phyloP scores from a whole-genome alignment of 2,329 filamentous ascomycete species.

The Lecanicillium sp. region DNA sequence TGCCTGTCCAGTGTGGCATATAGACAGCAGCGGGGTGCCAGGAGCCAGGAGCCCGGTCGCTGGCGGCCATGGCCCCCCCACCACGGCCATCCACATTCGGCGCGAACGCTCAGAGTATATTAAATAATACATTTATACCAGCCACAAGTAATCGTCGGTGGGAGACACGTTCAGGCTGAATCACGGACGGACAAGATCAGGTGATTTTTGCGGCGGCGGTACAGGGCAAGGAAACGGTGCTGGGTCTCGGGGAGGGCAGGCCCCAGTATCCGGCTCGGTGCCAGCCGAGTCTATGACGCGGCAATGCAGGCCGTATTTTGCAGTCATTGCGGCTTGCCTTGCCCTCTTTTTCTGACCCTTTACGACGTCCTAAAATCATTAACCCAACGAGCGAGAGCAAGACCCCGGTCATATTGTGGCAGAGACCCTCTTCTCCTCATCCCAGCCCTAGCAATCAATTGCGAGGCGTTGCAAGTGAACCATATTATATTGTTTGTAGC shows the following conservation, averaged over 20 bases:
- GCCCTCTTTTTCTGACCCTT: neutral
- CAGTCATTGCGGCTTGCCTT: neutral
- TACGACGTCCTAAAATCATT: too few relatives aligned
- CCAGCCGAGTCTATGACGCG: slow-evolving; percentile 7
- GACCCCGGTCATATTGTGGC: neutral
- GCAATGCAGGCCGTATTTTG: neutral
- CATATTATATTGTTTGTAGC: neutral
- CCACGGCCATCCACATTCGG: neutral
- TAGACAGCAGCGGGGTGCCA: neutral
- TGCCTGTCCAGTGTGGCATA: neutral
- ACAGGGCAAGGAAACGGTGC: neutral
- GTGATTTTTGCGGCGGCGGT: too few relatives aligned
- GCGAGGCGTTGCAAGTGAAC: neutral
- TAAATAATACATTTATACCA: slow-evolving; percentile 1
- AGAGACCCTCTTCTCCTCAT: neutral
- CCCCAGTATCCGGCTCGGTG: slow-evolving; percentile 10
- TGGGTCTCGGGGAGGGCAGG: slow-evolving; percentile 8
- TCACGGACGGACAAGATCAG: too few relatives aligned
- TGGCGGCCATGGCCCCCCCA: neutral
- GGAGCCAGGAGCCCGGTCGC: slow-evolving; percentile 1
- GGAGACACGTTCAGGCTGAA: too few relatives aligned
- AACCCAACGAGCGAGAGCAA: too few relatives aligned
- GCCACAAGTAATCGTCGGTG: neutral
- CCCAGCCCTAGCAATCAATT: neutral
- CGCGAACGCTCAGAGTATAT: slow-evolving; percentile 4